Evolutionary conservation across 83 land plant species (phyloP).

Genomic region (Diphasiastrum complanatum): DNA sequence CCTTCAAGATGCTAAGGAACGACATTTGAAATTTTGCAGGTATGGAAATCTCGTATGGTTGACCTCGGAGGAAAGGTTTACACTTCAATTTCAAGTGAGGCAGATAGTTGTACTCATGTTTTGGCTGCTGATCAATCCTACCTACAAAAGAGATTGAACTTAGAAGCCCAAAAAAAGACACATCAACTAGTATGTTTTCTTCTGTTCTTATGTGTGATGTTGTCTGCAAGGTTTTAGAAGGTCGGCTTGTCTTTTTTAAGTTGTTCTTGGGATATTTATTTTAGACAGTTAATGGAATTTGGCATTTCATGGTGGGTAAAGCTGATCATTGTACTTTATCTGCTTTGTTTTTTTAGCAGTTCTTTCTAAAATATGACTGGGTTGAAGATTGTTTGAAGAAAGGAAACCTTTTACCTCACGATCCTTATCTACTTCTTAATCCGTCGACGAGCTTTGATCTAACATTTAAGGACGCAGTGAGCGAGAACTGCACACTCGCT

Average conservation of each 20-base stretch:
- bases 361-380: constrained; percentile 6
- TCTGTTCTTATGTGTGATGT: no score
- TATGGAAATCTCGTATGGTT: constrained; percentile 1
- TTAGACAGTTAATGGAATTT: no score
- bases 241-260: background rate
- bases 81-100: background rate
- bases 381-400: constrained; percentile 19
- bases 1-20: background rate
- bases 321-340: background rate
- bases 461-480: no score
- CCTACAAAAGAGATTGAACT: background rate
- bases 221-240: no score
- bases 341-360: background rate
- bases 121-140: constrained; percentile 1
- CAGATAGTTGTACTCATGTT: background rate
- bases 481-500: no score
- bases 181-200: background rate
- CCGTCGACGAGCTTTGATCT: no score
- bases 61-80: constrained; percentile 8
- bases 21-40: background rate
- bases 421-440: background rate
- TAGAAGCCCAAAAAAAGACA: background rate
- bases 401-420: constrained; percentile 9
- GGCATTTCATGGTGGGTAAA: no score
- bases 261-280: background rate